Base-by-base conservation (phyloP, 2,329 filamentous ascomycete genomes). In the Rhynchosporium secalis region DNA sequence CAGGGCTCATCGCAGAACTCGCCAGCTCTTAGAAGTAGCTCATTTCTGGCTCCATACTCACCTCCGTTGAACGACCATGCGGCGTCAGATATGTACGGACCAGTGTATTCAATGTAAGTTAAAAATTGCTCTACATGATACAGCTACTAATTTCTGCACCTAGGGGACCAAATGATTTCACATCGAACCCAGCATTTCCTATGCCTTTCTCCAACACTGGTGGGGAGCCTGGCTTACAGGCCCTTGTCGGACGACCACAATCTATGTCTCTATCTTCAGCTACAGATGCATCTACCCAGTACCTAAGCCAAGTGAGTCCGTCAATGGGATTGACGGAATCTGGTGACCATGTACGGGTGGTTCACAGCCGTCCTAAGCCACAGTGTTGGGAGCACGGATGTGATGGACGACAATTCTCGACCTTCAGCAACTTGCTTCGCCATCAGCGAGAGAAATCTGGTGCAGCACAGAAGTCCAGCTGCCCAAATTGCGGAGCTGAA, bases 371-470 rank as follows among this genome's bases (percentile, higher is more conserved):
- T 67, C 92, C 92, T n/a, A 96, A 96, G 78, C 92, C 93, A 51
- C 92, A 96, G 74, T 97, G 94, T 76, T 98, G 91, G 91, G 94
- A 97, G 65, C 94, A 98, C 73, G 94, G 93, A 10, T 98, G 94
- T 80, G 96, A 97, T 72, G 94, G 94, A 26, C 87, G 93, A 36
- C 91, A 96, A 72, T 98, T 98, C 73, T 96, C 92, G 20, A 97
- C 94, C 3, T 97, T 97, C 74, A 96, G 92, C 83, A 97, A 97
- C 74, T 83, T 97, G 3, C 80, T 97, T 43, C 84, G 94, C 66
- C 94, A 98, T 75, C 93, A 97, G 76, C 86, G 94, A 48, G 94
- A 98, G 76, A 97, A 96, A 76, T 96, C 91, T 0, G 94, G 94
- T 31, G 92, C 93, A 58, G 91, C 93, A 10, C 82, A 90, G 36